Base-by-base conservation (phyloP, 805 yeast genomes). In the Candida argentea region DNA sequence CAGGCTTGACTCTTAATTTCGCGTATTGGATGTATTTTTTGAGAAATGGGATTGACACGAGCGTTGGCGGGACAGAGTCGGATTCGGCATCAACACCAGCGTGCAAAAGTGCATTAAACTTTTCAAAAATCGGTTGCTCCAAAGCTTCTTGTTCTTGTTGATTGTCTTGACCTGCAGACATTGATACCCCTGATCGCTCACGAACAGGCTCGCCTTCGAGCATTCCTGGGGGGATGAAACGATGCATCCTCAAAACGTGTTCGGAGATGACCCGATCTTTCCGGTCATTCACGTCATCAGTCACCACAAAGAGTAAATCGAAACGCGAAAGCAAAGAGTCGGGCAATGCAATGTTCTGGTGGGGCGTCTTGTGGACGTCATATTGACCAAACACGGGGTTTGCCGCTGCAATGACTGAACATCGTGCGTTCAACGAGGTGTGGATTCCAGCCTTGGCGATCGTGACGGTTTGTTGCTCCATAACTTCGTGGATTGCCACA, bases 391-490 rank as follows among this genome's bases (percentile, higher is more conserved):
- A 87, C 2, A 89, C 85, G 1, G 98, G 98, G 52, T 89, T 89
- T 5, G 98, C 98, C 19, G 98, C 98, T 1, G 97, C 97, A 40
- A 89, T 72, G 11, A 89, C 97, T 16, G 94, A 81, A 61, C 97
- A 89, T 46, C 98, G 74, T 9, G 98, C 97, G 50, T 89, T 89
- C 42, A 89, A 67, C 5, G 97, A 81, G 2, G 97, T 87, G 54
- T 89, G 96, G 45, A 89, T 89, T 38, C 98, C 98, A 4, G 97
- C 98, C 54, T 89, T 89, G 29, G 97, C 94, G 47, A 89, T 87
- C 2, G 97, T 87, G 16, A 89, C 95, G 0, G 98, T 91, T 55
- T 91, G 98, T 60, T 91, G 98, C 62, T 91, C 98, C 98, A 91
- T 91, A 27, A 91, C 98, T 69, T 91, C 98, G 57, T 91, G 98